Conservation (phyloP, 164 flowering plant genomes). For the Tetracentron sinense region DNA sequence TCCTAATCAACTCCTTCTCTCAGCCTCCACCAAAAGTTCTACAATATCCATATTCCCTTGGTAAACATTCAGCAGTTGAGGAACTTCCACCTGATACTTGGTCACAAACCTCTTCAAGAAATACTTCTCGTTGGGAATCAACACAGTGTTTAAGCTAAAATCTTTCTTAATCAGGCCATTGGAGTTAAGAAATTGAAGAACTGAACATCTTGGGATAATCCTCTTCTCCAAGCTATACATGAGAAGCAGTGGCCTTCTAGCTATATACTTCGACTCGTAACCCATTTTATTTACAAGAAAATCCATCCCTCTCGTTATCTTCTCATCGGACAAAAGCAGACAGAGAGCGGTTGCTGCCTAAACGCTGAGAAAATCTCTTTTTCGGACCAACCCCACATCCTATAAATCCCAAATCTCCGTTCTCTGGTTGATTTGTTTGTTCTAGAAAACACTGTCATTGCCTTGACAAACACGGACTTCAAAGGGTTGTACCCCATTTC, state of each 20-base stretch:
- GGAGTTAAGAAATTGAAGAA: not conserved
- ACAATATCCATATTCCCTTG: no score
- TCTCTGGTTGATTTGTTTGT: not conserved
- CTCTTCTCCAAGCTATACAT: not conserved
- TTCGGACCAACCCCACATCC: conserved; percentile 10
- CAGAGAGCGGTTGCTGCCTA: conserved; percentile 3
- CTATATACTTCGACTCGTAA: not conserved
- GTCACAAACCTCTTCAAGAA: not conserved
- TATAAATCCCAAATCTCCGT: conserved; percentile 1
- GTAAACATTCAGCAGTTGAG: not conserved
- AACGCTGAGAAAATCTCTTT: conserved; percentile 4
- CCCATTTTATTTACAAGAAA: conserved; percentile 10
- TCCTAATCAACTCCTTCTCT: no score
- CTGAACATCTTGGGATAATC: not conserved
- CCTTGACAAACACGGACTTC: not conserved
- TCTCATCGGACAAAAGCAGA: conserved; percentile 5
- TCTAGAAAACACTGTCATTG: not conserved
- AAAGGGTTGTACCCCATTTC: conserved; percentile 8
- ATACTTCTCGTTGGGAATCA: not conserved
- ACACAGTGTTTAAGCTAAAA: not conserved
- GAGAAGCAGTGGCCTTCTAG: not conserved
- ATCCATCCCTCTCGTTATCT: not conserved
- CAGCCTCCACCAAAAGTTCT: no score
- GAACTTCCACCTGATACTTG: not conserved
- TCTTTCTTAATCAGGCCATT: no score